A percentile compares a stretch with the other conserved stretches of the same genome.
Evolutionary conservation across 140 eudicot genomes (phyloP).

Genomic region (Oenanthe javanica): DNA sequence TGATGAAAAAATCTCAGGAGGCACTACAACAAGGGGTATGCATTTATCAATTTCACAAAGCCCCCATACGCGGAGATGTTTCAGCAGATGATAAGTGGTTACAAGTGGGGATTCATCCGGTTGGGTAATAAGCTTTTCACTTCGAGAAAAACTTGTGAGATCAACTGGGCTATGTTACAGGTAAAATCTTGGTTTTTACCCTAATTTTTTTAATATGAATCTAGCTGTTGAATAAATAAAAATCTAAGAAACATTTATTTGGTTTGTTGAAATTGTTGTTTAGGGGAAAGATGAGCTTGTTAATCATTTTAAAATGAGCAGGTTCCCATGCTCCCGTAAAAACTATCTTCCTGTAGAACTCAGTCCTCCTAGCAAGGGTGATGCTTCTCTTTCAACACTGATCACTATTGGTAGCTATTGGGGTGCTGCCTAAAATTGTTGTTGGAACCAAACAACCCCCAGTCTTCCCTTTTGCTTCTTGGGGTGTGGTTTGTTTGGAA

Average conservation of each 20-base stretch:
- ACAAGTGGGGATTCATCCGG: slow-evolving; percentile 18
- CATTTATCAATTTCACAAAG: slow-evolving; percentile 47
- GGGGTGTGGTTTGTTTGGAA: slow-evolving; percentile 4
- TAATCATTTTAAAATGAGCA: background rate
- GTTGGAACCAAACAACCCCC: background rate
- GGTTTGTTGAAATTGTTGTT: background rate
- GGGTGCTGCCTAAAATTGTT: background rate
- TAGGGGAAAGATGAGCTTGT: slow-evolving; percentile 8
- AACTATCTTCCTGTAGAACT: slow-evolving; percentile 9
- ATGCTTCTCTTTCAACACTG: background rate
- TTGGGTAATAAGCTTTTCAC: background rate
- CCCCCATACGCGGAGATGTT: slow-evolving; percentile 11
- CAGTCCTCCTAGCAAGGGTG: slow-evolving; percentile 3
- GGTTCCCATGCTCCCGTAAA: background rate
- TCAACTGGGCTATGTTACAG: slow-evolving; percentile 40
- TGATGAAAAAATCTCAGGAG: background rate
- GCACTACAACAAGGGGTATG: slow-evolving; percentile 20
- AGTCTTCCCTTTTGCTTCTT: background rate
- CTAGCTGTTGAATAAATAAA: too few relatives aligned
- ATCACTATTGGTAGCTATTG: background rate
- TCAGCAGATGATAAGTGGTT: background rate
- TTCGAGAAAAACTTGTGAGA: slow-evolving; percentile 20
- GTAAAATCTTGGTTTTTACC: slow-evolving; percentile 12
- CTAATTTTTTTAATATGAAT: background rate
- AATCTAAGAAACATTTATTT: background rate